These are phyloP conservation scores for Parascedosporium putredinis DNA, from an alignment of 2,329 filamentous ascomycete species.

Conservation along the genomic window DNA sequence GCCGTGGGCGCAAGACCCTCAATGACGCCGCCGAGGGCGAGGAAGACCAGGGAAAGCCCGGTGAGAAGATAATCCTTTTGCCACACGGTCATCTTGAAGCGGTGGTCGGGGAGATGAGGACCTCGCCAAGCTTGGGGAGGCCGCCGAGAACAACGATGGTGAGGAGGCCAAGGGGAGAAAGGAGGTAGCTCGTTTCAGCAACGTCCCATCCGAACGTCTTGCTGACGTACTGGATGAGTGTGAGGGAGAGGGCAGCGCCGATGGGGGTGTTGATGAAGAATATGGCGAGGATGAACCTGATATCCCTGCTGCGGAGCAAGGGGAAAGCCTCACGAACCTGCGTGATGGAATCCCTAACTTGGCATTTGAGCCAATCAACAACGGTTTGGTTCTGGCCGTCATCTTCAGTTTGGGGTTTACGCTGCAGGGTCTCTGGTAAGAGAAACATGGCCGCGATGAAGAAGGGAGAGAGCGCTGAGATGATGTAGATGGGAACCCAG, in stretches of 20 bases:
- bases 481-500: constrained; percentile 29
- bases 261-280: constrained; percentile 28
- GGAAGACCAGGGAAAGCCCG: constrained; percentile 21
- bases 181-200: constrained; percentile 28
- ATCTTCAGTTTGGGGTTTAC: constrained; percentile 6
- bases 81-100: constrained; percentile 23
- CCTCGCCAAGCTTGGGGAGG: constrained; percentile 24
- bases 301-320: constrained; percentile 24
- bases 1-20: constrained; percentile 24
- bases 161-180: constrained; percentile 29
- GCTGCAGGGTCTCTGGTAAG: constrained; percentile 29
- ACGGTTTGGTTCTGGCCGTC: neutral
- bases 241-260: constrained; percentile 23
- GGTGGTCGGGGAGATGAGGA: constrained; percentile 19
- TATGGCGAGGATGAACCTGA: constrained; percentile 26
- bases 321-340: constrained; percentile 22
- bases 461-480: constrained; percentile 20
- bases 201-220: constrained; percentile 33
- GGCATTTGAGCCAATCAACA: neutral
- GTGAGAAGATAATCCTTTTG: constrained; percentile 27
- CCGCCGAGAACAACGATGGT: constrained; percentile 25
- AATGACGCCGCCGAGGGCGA: constrained; percentile 22
- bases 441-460: constrained; percentile 22
- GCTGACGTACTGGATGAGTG: constrained; percentile 31
- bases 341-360: constrained; percentile 11